Evolutionary conservation across 345 rosid species (phyloP).

Genomic region (Geranium rotundifolium): DNA sequence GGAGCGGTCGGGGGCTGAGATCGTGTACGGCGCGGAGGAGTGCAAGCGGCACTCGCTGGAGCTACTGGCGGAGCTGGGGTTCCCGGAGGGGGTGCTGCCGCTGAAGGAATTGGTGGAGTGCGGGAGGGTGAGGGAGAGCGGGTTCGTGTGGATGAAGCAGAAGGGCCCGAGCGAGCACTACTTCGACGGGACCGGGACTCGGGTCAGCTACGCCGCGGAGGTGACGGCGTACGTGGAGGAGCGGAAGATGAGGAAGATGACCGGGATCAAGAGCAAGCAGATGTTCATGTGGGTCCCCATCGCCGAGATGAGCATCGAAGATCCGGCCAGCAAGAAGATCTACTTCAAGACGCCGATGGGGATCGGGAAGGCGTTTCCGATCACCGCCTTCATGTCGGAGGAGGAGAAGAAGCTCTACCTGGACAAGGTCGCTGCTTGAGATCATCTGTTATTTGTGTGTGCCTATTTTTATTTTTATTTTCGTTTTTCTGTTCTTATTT

Average conservation of each 20-base stretch:
- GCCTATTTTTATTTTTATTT: too few species aligned
- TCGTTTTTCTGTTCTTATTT: too few species aligned
- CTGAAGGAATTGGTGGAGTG: conserved; percentile 76
- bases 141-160: conserved; percentile 91
- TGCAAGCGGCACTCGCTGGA: conserved; percentile 54
- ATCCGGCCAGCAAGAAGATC: conserved; percentile 40
- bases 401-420: conserved; percentile 35
- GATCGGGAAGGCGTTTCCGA: conserved; percentile 62
- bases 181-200: conserved; percentile 43
- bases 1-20: conserved; percentile 61
- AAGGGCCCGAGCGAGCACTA: conserved; percentile 67
- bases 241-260: conserved; percentile 81
- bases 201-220: conserved; percentile 56
- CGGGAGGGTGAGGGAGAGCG: conserved; percentile 66
- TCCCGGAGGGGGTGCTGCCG: conserved; percentile 83
- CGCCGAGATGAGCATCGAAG: conserved; percentile 61
- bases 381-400: conserved; percentile 57
- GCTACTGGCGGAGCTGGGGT: conserved; percentile 74
- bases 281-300: conserved; percentile 83
- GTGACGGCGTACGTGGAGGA: conserved; percentile 80
- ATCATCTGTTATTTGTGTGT: too few species aligned
- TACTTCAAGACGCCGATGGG: conserved; percentile 87
- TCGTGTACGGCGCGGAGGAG: conserved; percentile 56
- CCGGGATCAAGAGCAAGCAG: conserved; percentile 83
- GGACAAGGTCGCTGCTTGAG: too few species aligned